phyloP scores from a whole-genome alignment of 2,329 filamentous ascomycete genomes.

The Tolypocladium guangdongense region DNA sequence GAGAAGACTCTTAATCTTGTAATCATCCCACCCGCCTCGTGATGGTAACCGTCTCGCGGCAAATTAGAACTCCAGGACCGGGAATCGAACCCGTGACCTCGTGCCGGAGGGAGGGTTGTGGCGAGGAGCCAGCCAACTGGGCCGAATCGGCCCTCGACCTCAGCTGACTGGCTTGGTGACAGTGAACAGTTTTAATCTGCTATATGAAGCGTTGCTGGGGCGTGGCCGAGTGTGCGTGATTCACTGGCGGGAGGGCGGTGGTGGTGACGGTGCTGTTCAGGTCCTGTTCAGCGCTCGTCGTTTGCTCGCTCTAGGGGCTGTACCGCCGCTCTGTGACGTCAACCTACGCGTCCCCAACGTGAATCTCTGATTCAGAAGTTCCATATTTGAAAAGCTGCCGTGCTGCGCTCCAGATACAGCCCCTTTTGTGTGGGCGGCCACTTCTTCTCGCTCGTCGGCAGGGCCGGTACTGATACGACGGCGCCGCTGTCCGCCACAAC shows the following conservation, averaged over 20 bases:
- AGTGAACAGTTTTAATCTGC: not conserved
- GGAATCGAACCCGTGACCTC: not conserved
- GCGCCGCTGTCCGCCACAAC: not conserved
- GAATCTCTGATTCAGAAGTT: not conserved
- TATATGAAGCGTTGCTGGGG: not conserved
- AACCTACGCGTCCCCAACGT: not conserved
- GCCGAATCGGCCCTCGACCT: not conserved
- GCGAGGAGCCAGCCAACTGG: not conserved
- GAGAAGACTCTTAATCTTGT: not conserved
- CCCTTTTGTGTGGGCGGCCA: not conserved
- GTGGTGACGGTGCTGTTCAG: not conserved
- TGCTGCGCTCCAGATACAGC: not conserved
- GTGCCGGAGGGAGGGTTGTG: not conserved
- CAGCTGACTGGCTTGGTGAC: not conserved
- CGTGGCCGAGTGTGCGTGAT: not conserved
- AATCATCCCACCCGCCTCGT: not conserved
- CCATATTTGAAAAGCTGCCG: not conserved
- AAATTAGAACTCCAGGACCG: not conserved
- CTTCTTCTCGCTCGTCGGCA: not conserved
- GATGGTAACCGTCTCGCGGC: not conserved
- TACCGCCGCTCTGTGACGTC: not conserved
- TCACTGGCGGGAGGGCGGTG: not conserved
- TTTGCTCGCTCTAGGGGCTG: not conserved
- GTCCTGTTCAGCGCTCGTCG: not conserved
- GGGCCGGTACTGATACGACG: not conserved